Evolutionary conservation across 306 rosid species (phyloP), one percentile per base, ranked within the genome.

Genomic region (Sophora flavescens): DNA sequence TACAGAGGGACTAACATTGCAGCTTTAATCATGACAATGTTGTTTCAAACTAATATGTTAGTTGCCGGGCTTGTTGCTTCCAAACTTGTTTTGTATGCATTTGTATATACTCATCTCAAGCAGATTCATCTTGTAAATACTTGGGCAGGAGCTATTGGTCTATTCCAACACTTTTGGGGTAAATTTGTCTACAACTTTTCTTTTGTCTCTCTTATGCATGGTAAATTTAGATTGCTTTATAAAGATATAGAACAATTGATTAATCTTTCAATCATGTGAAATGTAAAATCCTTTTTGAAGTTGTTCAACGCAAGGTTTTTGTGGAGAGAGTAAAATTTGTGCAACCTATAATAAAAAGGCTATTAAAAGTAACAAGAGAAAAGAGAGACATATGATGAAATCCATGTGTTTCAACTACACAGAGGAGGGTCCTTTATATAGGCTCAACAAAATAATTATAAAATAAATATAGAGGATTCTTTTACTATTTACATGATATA

Each of bases 141-240:
- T 36, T 95, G 98, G 98, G 96, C 92, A 72, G 98, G 98, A 38
- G 98, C 98, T 63, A 79, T 95, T 59, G 98, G 92, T 97, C 98
- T 56, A 90, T 95, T 78, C 97, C 98, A 22, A 97, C 98, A 75
- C 98, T 95, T 83, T 84, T 95, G 72, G 98, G 98, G 98, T 92
- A 92, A 76, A 42, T 59, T 59, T 76, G 3, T 70, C 28, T 48
- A 17, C 12, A 22, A 6, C 6, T 22, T 80, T 60, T 60, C 6
- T 62, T 63, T 71, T 72, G 22, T 4, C 52, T 65, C 63, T 60
- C 66, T 12, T 35, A 45, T 78, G 80, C 48, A 38, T 41, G 39
- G n/a, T 9, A 22, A 57, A 44, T 76, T 58, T 52, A 56, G 28
- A 53, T 16, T 61, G 45, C 30, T 81, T 51, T 13, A 10, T n/a